Conservation (phyloP, 1,139 yeast species). For the Suhomyces bribrorum region DNA sequence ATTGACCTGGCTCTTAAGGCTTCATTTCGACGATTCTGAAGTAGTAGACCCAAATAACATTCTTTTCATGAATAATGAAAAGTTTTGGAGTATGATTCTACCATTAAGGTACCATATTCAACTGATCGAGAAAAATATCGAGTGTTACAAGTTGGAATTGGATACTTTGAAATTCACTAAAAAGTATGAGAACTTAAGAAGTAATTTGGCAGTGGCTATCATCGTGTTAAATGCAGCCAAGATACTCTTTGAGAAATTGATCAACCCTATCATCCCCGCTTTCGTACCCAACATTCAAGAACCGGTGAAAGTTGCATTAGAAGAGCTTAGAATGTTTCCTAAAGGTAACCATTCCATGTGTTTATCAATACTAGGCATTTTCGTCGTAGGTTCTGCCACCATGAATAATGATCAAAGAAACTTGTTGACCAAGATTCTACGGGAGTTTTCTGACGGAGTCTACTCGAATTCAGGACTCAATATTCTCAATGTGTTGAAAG, state of each 20-base stretch:
- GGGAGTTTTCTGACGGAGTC: slow-evolving; percentile 7
- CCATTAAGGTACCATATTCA: slow-evolving; percentile 11
- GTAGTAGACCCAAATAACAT: background rate
- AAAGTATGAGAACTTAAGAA: slow-evolving; percentile 12
- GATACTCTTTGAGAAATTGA: slow-evolving; percentile 22
- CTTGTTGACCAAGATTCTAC: slow-evolving; percentile 22
- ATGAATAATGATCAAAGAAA: slow-evolving; percentile 21
- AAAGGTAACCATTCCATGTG: slow-evolving; percentile 20
- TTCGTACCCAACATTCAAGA: slow-evolving; percentile 24
- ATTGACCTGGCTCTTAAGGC: slow-evolving; percentile 37
- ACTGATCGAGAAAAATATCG: slow-evolving; percentile 9
- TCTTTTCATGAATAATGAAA: slow-evolving; percentile 12
- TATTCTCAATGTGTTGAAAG: slow-evolving; percentile 10
- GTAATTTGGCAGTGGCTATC: slow-evolving; percentile 18
- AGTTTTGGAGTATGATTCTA: slow-evolving; percentile 16
- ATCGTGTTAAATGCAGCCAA: slow-evolving; percentile 14
- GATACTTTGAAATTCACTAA: slow-evolving; percentile 7
- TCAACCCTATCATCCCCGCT: slow-evolving; percentile 22
- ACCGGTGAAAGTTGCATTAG: slow-evolving; percentile 23
- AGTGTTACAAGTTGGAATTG: slow-evolving; percentile 12
- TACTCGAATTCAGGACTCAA: slow-evolving; percentile 16
- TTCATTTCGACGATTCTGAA: slow-evolving; percentile 17
- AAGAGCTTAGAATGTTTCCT: slow-evolving; percentile 20
- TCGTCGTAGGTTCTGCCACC: slow-evolving; percentile 30
- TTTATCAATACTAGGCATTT: slow-evolving; percentile 22